Evolutionary conservation across 306 rosid species (phyloP), one percentile per base, ranked within the genome.

Genomic region (Quillaja saponaria): DNA sequence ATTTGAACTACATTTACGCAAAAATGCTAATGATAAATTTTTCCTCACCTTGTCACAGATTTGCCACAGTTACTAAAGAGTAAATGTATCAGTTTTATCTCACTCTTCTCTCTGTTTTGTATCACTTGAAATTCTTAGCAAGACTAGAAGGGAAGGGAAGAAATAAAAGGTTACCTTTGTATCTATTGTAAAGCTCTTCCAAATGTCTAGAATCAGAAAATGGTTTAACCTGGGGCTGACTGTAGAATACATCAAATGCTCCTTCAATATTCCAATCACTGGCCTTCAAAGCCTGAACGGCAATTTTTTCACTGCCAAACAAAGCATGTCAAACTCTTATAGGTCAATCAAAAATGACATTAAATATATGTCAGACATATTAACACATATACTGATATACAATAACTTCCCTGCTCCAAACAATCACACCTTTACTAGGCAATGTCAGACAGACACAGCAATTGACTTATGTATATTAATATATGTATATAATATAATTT

Each of bases 181-280:
- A 94, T 87, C 95, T 85, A 70, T 80, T 94, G 73, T 85, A 89
- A 59, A 94, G 88, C 86, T 94, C 91, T 91, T 89, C 97, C 85
- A 94, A 76, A 69, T 94, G 90, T 85, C 96, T 85, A 45, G 86
- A 81, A 80, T 89, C 97, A 44, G 95, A 79, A 47, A 78, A 68
- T 17, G 94, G 21, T 74, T 80, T 87, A 53, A 81, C 65, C 76
- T 87, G 99, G 55, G 96, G 95, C 55, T 89, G 99, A 78, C 88
- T 94, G 77, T 94, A 94, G 80, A 94, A 94, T 61, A 74, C 79
- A 78, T 94, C 99, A 81, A 94, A 87, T 39, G 99, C 97, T 76
- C 96, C 95, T 85, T 94, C 99, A 76, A 94, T 91, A 76, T 94
- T 80, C 99, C 99, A 94, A 76, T 94, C 99, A 58, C 95, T 85